Evolutionary conservation across 345 rosid species (phyloP).

Genomic region (Punica granatum): DNA sequence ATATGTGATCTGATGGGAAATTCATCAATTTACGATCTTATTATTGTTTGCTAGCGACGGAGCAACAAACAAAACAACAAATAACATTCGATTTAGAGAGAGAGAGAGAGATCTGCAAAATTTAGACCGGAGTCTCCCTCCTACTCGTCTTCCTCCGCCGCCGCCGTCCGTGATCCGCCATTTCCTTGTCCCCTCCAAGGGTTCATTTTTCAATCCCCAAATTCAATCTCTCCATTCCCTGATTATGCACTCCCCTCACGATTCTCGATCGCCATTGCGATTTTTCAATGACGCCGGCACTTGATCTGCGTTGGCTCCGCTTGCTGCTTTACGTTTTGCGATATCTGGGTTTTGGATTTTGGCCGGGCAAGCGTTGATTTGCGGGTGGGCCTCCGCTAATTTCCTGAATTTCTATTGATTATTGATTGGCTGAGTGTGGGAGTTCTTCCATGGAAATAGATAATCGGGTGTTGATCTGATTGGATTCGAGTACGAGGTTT

Average conservation of each 20-base stretch:
- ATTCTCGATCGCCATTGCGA: neutral
- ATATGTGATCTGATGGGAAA: no score
- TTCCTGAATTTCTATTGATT: neutral
- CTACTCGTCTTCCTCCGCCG: slow-evolving; percentile 4
- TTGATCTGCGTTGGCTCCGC: neutral
- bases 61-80: neutral
- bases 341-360: neutral
- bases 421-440: slow-evolving; percentile 1
- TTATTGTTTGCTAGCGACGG: neutral
- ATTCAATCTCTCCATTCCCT: neutral
- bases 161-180: slow-evolving; percentile 16
- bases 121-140: neutral
- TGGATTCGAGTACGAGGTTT: slow-evolving; percentile 10
- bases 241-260: neutral
- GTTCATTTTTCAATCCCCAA: neutral
- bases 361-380: neutral
- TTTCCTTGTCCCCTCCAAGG: neutral
- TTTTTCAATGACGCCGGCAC: neutral
- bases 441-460: slow-evolving; percentile 9
- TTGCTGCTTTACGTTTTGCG: neutral
- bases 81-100: neutral
- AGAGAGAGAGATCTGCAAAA: neutral
- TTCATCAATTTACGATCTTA: no score
- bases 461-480: slow-evolving; percentile 10
- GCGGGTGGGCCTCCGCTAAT: slow-evolving; percentile 2